A percentile compares a stretch with the other conserved stretches of the same genome.
phyloP scores from a whole-genome alignment of 306 rosid genomes.

The Lagenaria siceraria region DNA sequence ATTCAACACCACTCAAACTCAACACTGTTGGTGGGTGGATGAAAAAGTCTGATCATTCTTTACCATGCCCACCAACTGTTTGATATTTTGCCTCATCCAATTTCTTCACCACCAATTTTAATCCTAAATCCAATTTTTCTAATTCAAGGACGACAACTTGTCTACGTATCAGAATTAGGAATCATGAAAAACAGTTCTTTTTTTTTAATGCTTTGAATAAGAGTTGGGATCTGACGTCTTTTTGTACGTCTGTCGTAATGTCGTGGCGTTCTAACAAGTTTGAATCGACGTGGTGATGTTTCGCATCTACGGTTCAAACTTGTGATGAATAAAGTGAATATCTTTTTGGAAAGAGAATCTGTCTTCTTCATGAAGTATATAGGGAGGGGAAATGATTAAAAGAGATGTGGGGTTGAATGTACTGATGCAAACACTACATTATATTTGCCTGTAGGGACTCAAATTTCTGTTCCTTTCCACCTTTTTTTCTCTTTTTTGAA shows the following conservation, averaged over 20 bases:
- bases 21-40: conserved; percentile 57
- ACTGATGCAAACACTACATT: conserved; percentile 43
- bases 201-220: background rate
- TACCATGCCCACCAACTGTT: conserved; percentile 21
- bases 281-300: conserved; percentile 31
- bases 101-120: conserved; percentile 8
- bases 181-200: conserved; percentile 18
- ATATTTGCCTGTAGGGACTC: conserved; percentile 64
- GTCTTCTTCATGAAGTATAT: conserved; percentile 21
- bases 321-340: conserved; percentile 15
- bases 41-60: conserved; percentile 35
- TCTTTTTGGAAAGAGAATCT: conserved; percentile 23
- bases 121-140: conserved; percentile 9
- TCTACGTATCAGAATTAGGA: conserved; percentile 14
- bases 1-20: conserved; percentile 27
- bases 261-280: conserved; percentile 5
- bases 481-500: conserved; percentile 31
- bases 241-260: conserved; percentile 25
- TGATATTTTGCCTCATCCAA: conserved; percentile 24
- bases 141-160: conserved; percentile 19
- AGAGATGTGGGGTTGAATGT: conserved; percentile 39
- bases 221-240: conserved; percentile 18
- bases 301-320: conserved; percentile 12
- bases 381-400: conserved; percentile 41
- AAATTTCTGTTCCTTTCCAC: conserved; percentile 36